phyloP scores from a whole-genome alignment of 2,329 filamentous ascomycete genomes.

The Calonectria henricotiae region DNA sequence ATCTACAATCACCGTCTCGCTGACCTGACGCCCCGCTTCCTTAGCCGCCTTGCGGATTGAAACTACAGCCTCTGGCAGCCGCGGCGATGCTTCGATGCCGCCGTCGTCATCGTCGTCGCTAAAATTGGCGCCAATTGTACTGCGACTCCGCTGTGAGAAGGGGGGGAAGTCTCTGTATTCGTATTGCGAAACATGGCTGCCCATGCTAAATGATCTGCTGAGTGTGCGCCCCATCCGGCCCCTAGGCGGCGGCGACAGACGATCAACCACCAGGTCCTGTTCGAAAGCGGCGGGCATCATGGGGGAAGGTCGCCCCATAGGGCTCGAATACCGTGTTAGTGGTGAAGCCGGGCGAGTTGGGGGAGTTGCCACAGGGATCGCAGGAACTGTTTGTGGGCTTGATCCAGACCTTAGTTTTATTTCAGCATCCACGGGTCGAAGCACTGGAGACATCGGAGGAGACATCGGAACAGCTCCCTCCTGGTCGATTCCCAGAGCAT shows the following conservation, averaged over 20 bases:
- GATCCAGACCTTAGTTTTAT: constrained; percentile 51
- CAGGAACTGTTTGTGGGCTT: constrained; percentile 45
- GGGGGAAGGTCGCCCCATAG: constrained; percentile 54
- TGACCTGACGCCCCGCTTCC: constrained; percentile 41
- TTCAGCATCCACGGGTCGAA: constrained; percentile 52
- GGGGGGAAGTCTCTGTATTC: constrained; percentile 58
- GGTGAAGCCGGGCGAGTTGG: constrained; percentile 52
- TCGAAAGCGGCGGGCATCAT: constrained; percentile 58
- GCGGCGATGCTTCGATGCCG: constrained; percentile 54
- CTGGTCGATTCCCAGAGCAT: constrained; percentile 57
- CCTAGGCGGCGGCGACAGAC: constrained; percentile 57
- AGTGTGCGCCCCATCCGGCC: constrained; percentile 54
- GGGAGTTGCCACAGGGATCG: constrained; percentile 49
- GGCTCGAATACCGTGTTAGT: constrained; percentile 53
- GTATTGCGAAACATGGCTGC: constrained; percentile 53
- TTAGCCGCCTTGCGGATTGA: constrained; percentile 52
- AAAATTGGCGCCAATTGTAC: constrained; percentile 49
- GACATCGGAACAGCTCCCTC: constrained; percentile 42
- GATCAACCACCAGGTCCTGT: constrained; percentile 60
- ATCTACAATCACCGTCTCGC: constrained; percentile 54
- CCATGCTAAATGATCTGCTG: constrained; percentile 58
- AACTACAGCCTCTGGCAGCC: constrained; percentile 57
- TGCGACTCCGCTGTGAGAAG: constrained; percentile 58
- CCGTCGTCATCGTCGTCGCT: constrained; percentile 51
- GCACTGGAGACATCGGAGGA: constrained; percentile 54